Conservation (phyloP, 768 basidiomycete genomes). For the Termitomyces sp. region DNA sequence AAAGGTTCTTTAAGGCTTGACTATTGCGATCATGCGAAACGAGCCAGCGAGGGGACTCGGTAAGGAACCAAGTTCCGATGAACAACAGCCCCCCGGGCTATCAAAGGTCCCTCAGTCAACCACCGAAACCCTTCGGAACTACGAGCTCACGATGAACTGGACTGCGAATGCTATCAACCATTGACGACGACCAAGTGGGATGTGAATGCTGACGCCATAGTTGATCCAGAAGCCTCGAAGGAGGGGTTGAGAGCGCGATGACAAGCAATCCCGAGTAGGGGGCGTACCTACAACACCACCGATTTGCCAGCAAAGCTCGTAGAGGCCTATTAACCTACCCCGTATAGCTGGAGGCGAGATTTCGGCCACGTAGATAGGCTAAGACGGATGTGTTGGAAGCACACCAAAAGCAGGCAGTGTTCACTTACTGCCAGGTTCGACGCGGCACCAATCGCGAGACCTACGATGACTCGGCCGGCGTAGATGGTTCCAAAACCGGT, state of each 20-base stretch:
- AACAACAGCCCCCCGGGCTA: conserved; percentile 29
- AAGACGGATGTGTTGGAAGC: not conserved
- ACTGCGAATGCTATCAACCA: conserved; percentile 34
- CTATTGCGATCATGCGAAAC: conserved; percentile 27
- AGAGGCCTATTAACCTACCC: conserved; percentile 42
- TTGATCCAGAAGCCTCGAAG: conserved; percentile 29
- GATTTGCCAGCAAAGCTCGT: conserved; percentile 43
- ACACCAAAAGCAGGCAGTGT: not conserved
- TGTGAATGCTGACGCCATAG: conserved; percentile 26
- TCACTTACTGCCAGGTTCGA: conserved; percentile 26
- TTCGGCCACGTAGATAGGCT: conserved; percentile 39
- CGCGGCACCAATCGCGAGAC: conserved; percentile 33
- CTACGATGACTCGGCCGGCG: conserved; percentile 34
- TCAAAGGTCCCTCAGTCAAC: not conserved
- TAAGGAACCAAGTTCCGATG: conserved; percentile 25
- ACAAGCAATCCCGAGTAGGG: conserved; percentile 3
- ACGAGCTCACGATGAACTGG: conserved; percentile 25
- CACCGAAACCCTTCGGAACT: not conserved
- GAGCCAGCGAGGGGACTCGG: conserved; percentile 32
- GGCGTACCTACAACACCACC: conserved; percentile 35
- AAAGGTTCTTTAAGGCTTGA: conserved; percentile 25
- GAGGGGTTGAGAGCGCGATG: not conserved
- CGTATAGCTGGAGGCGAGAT: conserved; percentile 37
- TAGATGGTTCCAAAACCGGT: conserved; percentile 34
- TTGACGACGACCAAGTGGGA: conserved; percentile 22